Conservation (phyloP, 805 yeast genomes). For the Kodamaea neixiangensis region DNA sequence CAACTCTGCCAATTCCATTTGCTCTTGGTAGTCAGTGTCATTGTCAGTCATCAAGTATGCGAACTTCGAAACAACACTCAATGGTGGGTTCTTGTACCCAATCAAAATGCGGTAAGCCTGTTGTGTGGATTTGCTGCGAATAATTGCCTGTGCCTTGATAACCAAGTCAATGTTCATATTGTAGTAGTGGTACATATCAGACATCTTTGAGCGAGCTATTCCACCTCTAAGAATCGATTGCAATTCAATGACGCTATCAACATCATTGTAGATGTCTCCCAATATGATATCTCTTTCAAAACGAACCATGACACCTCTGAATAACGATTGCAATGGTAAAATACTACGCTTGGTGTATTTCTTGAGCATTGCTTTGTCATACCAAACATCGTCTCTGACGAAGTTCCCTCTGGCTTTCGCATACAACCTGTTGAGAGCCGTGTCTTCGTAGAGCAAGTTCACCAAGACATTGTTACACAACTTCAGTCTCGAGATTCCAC, state of each 20-base stretch:
- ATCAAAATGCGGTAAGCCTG: slow-evolving; percentile 74
- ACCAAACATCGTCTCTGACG: slow-evolving; percentile 13
- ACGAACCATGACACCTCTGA: slow-evolving; percentile 65
- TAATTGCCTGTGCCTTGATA: slow-evolving; percentile 69
- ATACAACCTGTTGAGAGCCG: slow-evolving; percentile 35
- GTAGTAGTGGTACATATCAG: slow-evolving; percentile 49
- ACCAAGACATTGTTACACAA: slow-evolving; percentile 46
- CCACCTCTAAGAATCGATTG: slow-evolving; percentile 60
- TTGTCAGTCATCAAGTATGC: slow-evolving; percentile 72
- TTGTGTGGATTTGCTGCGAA: slow-evolving; percentile 68
- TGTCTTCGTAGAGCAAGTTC: slow-evolving; percentile 42
- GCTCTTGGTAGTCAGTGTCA: slow-evolving; percentile 74
- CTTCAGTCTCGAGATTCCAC: slow-evolving; percentile 44
- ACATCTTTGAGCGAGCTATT: slow-evolving; percentile 37
- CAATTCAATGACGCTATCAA: slow-evolving; percentile 41
- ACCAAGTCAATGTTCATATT: slow-evolving; percentile 55
- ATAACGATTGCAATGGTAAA: slow-evolving; percentile 50
- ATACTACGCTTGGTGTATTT: slow-evolving; percentile 10
- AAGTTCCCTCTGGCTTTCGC: slow-evolving; percentile 48
- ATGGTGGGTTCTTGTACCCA: slow-evolving; percentile 71
- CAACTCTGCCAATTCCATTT: slow-evolving; percentile 62
- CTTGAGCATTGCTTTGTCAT: background rate
- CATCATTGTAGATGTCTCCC: slow-evolving; percentile 53
- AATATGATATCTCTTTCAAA: slow-evolving; percentile 54
- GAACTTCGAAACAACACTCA: slow-evolving; percentile 74